These are phyloP conservation scores for Cercospora brassicicola DNA, from an alignment of 2,329 filamentous ascomycete species.

Conservation along the genomic window DNA sequence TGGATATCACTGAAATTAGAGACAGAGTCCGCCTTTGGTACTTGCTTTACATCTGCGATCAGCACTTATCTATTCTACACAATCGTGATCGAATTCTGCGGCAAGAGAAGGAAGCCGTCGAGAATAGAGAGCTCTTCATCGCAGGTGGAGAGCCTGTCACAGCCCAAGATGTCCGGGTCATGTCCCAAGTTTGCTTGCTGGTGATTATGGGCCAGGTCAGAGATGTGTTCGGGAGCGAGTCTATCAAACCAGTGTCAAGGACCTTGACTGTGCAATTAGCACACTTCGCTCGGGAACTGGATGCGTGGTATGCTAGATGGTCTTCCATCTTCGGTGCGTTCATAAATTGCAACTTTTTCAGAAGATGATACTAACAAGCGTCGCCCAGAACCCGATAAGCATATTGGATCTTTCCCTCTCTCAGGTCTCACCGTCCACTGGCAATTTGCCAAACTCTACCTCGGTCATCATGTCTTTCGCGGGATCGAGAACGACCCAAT, in stretches of 20 bases:
- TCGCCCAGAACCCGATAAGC: constrained; percentile 44
- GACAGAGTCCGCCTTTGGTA: constrained; percentile 63
- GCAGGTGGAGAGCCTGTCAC: constrained; percentile 28
- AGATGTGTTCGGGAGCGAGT: constrained; percentile 58
- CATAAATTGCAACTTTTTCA: constrained; percentile 17
- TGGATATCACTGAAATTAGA: constrained; percentile 40
- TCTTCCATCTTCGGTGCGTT: constrained; percentile 13
- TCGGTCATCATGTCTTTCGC: constrained; percentile 53
- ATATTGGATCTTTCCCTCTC: constrained; percentile 38
- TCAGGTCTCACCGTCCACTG: constrained; percentile 52
- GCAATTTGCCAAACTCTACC: constrained; percentile 56
- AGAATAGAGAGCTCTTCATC: constrained; percentile 60
- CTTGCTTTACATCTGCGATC: constrained; percentile 64
- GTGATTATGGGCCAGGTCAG: constrained; percentile 58
- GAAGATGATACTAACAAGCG: constrained; percentile 8
- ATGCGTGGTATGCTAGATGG: constrained; percentile 49
- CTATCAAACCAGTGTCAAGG: constrained; percentile 52
- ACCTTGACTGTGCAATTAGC: constrained; percentile 56
- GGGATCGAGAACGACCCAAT: constrained; percentile 51
- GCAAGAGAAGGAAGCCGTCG: constrained; percentile 58
- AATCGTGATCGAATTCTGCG: constrained; percentile 58
- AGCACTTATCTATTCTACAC: constrained; percentile 64
- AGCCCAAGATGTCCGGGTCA: constrained; percentile 57
- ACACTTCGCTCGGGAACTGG: constrained; percentile 44
- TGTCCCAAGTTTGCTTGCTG: constrained; percentile 60